phyloP scores from a whole-genome alignment of 1,139 yeast genomes.

The Blastobotrys persicus region DNA sequence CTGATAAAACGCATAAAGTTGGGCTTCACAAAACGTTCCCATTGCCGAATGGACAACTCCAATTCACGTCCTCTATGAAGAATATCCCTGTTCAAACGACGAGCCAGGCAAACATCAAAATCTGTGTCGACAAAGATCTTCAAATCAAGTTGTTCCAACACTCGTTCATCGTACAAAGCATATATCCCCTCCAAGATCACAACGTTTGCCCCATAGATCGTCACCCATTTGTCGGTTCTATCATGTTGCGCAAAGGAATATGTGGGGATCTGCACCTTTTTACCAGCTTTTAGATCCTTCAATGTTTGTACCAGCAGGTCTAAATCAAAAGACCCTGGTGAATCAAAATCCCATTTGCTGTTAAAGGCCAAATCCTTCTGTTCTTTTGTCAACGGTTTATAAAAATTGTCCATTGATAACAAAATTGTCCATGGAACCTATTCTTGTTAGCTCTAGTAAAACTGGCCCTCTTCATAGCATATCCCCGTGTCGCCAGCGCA shows the following conservation, averaged over 20 bases:
- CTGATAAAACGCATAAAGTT: slow-evolving; percentile 73
- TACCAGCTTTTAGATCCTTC: slow-evolving; percentile 57
- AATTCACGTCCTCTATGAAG: slow-evolving; percentile 82
- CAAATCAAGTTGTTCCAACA: slow-evolving; percentile 75
- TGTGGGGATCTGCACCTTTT: slow-evolving; percentile 71
- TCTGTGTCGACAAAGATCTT: slow-evolving; percentile 93
- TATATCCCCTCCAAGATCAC: slow-evolving; percentile 89
- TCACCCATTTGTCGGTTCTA: slow-evolving; percentile 63
- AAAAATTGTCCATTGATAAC: slow-evolving; percentile 86
- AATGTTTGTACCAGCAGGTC: slow-evolving; percentile 68
- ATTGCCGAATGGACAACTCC: slow-evolving; percentile 76
- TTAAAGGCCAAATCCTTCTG: slow-evolving; percentile 63
- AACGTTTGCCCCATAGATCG: slow-evolving; percentile 94
- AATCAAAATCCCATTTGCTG: slow-evolving; percentile 76
- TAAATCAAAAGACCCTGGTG: slow-evolving; percentile 77
- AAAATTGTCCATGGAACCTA: slow-evolving; percentile 97
- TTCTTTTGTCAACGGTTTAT: slow-evolving; percentile 64
- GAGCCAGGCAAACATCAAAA: slow-evolving; percentile 83
- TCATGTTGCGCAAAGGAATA: slow-evolving; percentile 78
- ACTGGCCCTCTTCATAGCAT: background rate
- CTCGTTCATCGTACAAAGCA: slow-evolving; percentile 69
- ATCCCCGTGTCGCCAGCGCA: background rate
- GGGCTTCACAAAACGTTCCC: slow-evolving; percentile 91
- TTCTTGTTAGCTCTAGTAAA: background rate
- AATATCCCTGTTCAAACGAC: slow-evolving; percentile 84